Evolutionary conservation across 768 basidiomycete genomes (phyloP).

Genomic region (Serendipita sp.): DNA sequence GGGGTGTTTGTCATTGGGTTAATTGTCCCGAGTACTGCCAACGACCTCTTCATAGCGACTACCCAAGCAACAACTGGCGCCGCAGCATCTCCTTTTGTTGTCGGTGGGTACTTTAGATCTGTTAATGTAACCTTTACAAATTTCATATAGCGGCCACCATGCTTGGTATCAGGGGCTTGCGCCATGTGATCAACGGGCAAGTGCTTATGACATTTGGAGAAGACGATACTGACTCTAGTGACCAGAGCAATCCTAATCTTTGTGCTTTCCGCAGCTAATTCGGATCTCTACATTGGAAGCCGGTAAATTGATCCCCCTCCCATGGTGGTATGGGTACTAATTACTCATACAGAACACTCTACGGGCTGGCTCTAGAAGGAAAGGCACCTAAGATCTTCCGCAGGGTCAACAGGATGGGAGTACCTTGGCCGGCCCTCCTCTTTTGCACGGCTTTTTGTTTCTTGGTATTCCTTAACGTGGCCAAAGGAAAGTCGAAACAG

Average conservation of each 20-base stretch:
- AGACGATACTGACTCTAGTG: not conserved
- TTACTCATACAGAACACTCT: slow-evolving; percentile 21
- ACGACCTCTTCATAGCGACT: slow-evolving; percentile 26
- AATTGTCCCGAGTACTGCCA: slow-evolving; percentile 44
- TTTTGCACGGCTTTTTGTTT: slow-evolving; percentile 39
- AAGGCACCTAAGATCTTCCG: slow-evolving; percentile 30
- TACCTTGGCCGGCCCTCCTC: slow-evolving; percentile 26
- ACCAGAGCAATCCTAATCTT: slow-evolving; percentile 40
- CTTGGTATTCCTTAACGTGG: slow-evolving; percentile 43
- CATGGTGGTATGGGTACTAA: not conserved
- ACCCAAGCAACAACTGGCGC: slow-evolving; percentile 30
- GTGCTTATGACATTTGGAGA: not conserved
- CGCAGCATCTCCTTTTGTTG: slow-evolving; percentile 51
- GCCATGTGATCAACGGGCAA: slow-evolving; percentile 41
- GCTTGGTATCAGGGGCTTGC: slow-evolving; percentile 41
- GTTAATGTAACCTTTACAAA: not conserved
- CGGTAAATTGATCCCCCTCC: not conserved
- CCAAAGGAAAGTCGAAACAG: slow-evolving; percentile 35
- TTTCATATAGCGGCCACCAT: slow-evolving; percentile 20
- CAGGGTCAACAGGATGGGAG: slow-evolving; percentile 17
- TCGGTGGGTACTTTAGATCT: slow-evolving; percentile 12
- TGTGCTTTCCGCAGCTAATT: slow-evolving; percentile 37
- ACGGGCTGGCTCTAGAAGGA: slow-evolving; percentile 30
- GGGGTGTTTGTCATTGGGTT: slow-evolving; percentile 59
- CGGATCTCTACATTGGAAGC: slow-evolving; percentile 37